Conservation (phyloP, 495 filamentous ascomycete genomes). For the Talaromyces adpressus region DNA sequence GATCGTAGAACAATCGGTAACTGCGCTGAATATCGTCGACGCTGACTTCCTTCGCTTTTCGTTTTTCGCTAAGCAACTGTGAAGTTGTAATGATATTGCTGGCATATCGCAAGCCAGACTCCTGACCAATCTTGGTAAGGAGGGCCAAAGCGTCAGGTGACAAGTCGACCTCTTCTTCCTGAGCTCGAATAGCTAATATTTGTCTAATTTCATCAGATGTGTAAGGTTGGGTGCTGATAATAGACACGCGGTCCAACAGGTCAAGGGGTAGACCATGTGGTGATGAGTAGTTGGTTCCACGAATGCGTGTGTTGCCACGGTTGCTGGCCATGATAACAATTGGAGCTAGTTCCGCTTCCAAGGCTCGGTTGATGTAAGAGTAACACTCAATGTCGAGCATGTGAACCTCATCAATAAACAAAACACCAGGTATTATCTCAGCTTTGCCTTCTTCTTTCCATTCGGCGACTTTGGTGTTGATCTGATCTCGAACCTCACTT, state of each 20-base stretch:
- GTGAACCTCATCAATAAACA: slow-evolving; percentile 99
- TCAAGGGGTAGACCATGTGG: slow-evolving; percentile 93
- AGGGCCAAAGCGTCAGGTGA: slow-evolving; percentile 83
- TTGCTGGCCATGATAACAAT: slow-evolving; percentile 99
- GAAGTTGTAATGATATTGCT: slow-evolving; percentile 95
- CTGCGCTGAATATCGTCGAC: slow-evolving; percentile 87
- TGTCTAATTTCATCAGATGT: slow-evolving; percentile 76
- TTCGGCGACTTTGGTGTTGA: slow-evolving; percentile 95
- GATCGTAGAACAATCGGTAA: slow-evolving; percentile 90
- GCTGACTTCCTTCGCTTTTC: slow-evolving; percentile 71
- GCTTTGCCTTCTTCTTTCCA: slow-evolving; percentile 99
- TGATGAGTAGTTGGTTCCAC: slow-evolving; percentile 84
- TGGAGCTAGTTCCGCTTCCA: slow-evolving; percentile 88
- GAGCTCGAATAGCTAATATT: slow-evolving; percentile 82
- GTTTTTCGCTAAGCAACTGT: slow-evolving; percentile 71
- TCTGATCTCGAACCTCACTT: slow-evolving; percentile 94
- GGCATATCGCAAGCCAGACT: slow-evolving; percentile 86
- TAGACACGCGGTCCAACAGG: slow-evolving; percentile 92
- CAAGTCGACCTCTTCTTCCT: slow-evolving; percentile 92
- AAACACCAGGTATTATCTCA: slow-evolving; percentile 91
- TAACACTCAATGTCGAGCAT: slow-evolving; percentile 99
- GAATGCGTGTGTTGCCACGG: slow-evolving; percentile 81
- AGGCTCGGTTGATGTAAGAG: slow-evolving; percentile 93
- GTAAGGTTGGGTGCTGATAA: slow-evolving; percentile 94
- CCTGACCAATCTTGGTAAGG: slow-evolving; percentile 89